These are phyloP conservation scores for Kernera saxatilis DNA, from an alignment of 345 rosid species.

Conservation along the genomic window DNA sequence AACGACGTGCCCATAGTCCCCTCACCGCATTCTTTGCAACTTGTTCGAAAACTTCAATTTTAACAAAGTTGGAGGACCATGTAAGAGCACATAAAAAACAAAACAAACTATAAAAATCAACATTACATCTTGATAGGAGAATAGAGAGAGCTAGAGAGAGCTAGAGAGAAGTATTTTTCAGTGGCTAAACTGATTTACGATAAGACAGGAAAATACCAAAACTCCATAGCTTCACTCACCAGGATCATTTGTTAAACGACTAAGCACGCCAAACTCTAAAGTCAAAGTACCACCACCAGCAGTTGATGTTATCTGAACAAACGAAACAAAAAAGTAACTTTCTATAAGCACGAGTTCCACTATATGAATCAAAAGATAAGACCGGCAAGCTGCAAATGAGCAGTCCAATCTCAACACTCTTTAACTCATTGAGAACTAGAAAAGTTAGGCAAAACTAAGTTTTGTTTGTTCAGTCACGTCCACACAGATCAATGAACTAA, in stretches of 20 bases:
- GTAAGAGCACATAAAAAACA: background rate
- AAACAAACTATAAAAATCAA: background rate
- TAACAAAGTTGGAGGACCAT: slow-evolving; percentile 11
- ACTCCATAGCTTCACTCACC: slow-evolving; percentile 43
- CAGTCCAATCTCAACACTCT: background rate
- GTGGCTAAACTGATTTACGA: background rate
- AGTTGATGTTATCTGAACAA: slow-evolving; percentile 85
- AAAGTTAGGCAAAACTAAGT: background rate
- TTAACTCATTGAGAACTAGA: background rate
- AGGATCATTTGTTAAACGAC: slow-evolving; percentile 90
- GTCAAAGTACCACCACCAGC: slow-evolving; percentile 99
- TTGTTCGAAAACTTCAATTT: slow-evolving; percentile 77
- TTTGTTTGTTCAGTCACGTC: background rate
- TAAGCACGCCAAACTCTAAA: slow-evolving; percentile 90
- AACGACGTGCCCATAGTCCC: slow-evolving; percentile 96
- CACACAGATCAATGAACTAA: slow-evolving; percentile 9
- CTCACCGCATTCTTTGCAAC: slow-evolving; percentile 89
- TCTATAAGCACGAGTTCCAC: background rate
- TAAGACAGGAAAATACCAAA: background rate
- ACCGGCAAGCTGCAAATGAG: background rate
- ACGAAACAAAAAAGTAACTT: slow-evolving; percentile 20
- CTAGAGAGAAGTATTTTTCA: background rate
- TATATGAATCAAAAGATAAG: background rate
- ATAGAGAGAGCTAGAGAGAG: background rate
- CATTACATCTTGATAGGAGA: background rate